phyloP scores from a whole-genome alignment of 192 early-diverging fungal species.

The Backusella psychrophila region DNA sequence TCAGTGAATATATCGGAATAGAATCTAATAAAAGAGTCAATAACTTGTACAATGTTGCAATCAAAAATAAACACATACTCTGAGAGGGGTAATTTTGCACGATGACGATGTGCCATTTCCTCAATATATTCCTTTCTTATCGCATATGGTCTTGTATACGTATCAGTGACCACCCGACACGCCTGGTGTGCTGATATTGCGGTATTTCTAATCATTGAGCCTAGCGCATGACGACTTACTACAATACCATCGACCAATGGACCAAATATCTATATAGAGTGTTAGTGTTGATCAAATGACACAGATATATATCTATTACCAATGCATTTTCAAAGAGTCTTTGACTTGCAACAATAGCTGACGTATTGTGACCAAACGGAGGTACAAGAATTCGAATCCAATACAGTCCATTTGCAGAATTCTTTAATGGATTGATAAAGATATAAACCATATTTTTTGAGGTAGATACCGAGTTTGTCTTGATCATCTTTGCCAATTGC shows the following conservation, averaged over 20 bases:
- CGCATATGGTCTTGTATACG: slow-evolving; percentile 56
- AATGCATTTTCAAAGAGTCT: slow-evolving; percentile 45
- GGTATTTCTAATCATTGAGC: slow-evolving; percentile 66
- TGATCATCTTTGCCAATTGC: slow-evolving; percentile 45
- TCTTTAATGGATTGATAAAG: slow-evolving; percentile 66
- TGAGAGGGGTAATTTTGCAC: slow-evolving; percentile 33
- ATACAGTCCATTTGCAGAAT: slow-evolving; percentile 60
- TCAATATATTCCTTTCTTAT: slow-evolving; percentile 48
- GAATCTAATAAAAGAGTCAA: slow-evolving; percentile 10
- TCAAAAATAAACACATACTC: slow-evolving; percentile 34
- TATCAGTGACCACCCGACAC: slow-evolving; percentile 51
- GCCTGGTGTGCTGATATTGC: slow-evolving; percentile 64
- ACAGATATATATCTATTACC: slow-evolving; percentile 30
- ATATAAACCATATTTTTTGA: slow-evolving; percentile 52
- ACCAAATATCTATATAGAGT: slow-evolving; percentile 48
- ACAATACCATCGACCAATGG: slow-evolving; percentile 76
- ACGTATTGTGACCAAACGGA: slow-evolving; percentile 14
- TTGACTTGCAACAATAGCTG: slow-evolving; percentile 26
- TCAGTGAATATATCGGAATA: slow-evolving; percentile 18
- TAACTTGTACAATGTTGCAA: neutral
- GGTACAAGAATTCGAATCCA: slow-evolving; percentile 61
- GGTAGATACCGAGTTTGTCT: neutral
- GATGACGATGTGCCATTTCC: slow-evolving; percentile 38
- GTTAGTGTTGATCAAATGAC: neutral
- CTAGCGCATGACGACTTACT: slow-evolving; percentile 64